phyloP scores from a whole-genome alignment of 2,329 filamentous ascomycete genomes.

The Colletotrichum cordylinicola region DNA sequence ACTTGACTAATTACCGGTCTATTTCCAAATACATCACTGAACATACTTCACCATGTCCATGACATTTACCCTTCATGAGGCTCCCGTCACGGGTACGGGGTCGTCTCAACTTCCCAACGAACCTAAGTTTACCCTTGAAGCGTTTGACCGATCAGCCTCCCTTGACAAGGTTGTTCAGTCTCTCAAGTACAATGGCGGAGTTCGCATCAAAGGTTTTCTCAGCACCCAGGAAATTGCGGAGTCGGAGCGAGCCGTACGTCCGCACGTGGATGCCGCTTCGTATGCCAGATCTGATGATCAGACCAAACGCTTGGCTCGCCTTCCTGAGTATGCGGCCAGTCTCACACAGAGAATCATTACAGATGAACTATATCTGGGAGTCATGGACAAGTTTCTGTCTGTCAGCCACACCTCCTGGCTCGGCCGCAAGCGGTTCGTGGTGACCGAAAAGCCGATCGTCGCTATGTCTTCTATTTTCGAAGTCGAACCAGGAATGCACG shows the following conservation, averaged over 20 bases:
- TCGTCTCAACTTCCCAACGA: background rate
- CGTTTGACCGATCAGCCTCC: background rate
- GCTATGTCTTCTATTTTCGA: background rate
- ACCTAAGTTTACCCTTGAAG: background rate
- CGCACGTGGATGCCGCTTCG: background rate
- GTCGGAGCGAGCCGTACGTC: background rate
- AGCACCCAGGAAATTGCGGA: background rate
- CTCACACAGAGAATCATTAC: background rate
- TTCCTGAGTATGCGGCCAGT: background rate
- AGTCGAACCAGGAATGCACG: background rate
- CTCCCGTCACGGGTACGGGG: background rate
- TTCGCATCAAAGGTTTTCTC: background rate
- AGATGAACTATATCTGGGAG: background rate
- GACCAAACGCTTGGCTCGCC: background rate
- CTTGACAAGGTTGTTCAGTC: background rate
- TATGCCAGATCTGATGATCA: conserved; percentile 8
- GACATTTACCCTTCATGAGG: background rate
- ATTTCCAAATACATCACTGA: background rate
- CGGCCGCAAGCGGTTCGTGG: background rate
- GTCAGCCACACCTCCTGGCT: background rate
- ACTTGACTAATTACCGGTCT: background rate
- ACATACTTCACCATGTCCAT: background rate
- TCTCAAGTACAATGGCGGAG: background rate
- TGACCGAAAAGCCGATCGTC: background rate
- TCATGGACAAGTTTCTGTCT: background rate